phyloP scores from a whole-genome alignment of 805 yeast species.

The Spathaspora gorwiae region DNA sequence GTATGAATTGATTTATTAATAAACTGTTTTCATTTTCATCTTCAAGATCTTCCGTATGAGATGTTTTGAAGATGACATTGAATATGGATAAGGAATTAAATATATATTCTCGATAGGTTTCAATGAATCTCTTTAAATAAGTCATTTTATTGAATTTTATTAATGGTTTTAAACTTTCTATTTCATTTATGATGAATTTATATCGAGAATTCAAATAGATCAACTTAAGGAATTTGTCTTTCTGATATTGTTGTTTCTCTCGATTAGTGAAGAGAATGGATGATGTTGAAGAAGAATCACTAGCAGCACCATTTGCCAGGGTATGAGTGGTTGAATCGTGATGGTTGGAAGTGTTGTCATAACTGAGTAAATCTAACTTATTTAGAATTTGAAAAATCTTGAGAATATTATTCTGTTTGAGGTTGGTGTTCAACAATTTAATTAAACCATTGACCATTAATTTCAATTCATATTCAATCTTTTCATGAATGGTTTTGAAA shows the following conservation, averaged over 20 bases:
- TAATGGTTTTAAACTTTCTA: constrained; percentile 54
- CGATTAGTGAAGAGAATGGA: not conserved
- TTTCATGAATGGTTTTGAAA: constrained; percentile 45
- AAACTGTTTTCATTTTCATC: constrained; percentile 18
- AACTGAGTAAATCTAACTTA: constrained; percentile 44
- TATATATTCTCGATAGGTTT: constrained; percentile 78
- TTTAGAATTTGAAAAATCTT: constrained; percentile 74
- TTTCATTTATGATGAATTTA: constrained; percentile 60
- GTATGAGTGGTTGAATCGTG: not conserved
- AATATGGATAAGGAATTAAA: constrained; percentile 68
- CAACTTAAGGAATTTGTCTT: constrained; percentile 30
- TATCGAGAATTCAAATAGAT: constrained; percentile 65
- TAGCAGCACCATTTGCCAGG: too few relatives aligned
- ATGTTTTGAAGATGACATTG: constrained; percentile 53
- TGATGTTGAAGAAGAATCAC: not conserved
- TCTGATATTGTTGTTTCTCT: not conserved
- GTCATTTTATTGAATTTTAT: constrained; percentile 49
- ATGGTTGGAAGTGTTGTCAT: not conserved
- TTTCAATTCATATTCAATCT: constrained; percentile 52
- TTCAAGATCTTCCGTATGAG: constrained; percentile 5
- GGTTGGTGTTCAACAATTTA: constrained; percentile 64
- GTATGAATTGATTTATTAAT: constrained; percentile 25
- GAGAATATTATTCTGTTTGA: constrained; percentile 72
- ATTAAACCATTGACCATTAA: constrained; percentile 70
- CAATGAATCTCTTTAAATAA: constrained; percentile 74